Base-by-base conservation (phyloP, 257 asterid species). In the Solanum pennellii region DNA sequence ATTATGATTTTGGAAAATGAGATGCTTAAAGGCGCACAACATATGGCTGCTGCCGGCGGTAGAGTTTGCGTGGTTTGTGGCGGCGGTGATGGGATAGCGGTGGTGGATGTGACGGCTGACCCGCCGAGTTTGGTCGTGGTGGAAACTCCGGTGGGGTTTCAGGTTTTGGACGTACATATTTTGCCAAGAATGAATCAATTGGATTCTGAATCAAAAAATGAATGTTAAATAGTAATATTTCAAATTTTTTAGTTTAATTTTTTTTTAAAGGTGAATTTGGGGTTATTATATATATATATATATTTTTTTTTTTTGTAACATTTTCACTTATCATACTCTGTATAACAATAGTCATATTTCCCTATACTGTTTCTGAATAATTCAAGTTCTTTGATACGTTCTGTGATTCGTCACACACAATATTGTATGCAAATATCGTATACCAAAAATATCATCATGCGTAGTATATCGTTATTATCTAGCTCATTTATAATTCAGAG, bases 71-170 rank as follows among this genome's bases (percentile, higher is more conserved):
- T 93, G 1, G 88, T 92, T 56, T 83, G 93, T 37, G 88, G 88
- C 23, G 90, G 92, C 12, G 93, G 96, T 2, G 86, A 39, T 5
- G 86, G 88, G 29, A 83, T 95, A 29, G 88, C 86, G 72, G 97
- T 95, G 88, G 98, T 96, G 86, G 98, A 95, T 83, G 98, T 94
- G 90, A 88, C 25, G 89, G 87, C 89, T 74, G 56, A 89, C 82
- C 93, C 93, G 76, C 91, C 85, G 8, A 84, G 91, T 20, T 25
- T 92, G 25, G 90, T 94, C 93, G 92, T 90, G 87, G 98, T 94
- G 89, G 94, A 93, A 20, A 90, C 89, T 59, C 98, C 98, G 66
- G 15, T 85, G 1, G 94, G 93, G 10, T 90, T 89, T 62, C 91
- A 95, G 42, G 90, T 90, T 33, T 80, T 92, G 83, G 92, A 92